Base-by-base conservation (phyloP, 305 asterid genomes). In the Salvia sclarea region DNA sequence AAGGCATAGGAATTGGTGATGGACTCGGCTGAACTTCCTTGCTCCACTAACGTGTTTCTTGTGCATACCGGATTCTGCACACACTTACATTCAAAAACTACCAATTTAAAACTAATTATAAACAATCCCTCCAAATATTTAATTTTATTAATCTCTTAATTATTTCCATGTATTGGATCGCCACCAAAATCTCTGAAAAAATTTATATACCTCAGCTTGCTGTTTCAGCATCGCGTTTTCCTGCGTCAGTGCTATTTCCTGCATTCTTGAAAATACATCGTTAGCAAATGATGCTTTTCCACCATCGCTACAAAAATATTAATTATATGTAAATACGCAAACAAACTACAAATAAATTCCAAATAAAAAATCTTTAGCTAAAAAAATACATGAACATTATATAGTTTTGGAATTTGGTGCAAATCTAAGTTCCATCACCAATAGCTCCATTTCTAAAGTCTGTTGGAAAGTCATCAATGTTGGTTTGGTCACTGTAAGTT, bases 191-290 rank as follows among this genome's bases (percentile, higher is more conserved):
- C 52, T 5, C 10, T n/a, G n/a, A n/a, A n/a, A n/a, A n/a, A n/a
- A n/a, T n/a, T 35, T 35, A 1, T 38, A 11, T 52, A 78, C 88
- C 83, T 70, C 73, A 11, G 70, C 66, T 74, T 66, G 83, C 13
- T 76, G 83, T 75, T 78, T 88, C 82, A 91, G 74, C 74, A 18
- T 22, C 0, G 75, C 71, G 66, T 91, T 87, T 57, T 88, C 91
- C 41, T 88, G 87, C 69, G 43, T 68, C 16, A 86, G 44, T 54
- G 76, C 81, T 11, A 75, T 71, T 75, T 83, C 95, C 97, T 90
- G 92, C 83, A 72, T 47, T 30, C 66, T 66, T 49, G 13, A 33
- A 40, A 25, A 41, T 20, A 4, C 35, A 18, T 53, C 5, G 11
- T 53, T 53, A 4, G 33, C 4, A 7, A 49, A 9, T 49, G 28